Evolutionary conservation across 2,329 filamentous ascomycete species (phyloP).

Genomic region (Penicillium verrucosum): DNA sequence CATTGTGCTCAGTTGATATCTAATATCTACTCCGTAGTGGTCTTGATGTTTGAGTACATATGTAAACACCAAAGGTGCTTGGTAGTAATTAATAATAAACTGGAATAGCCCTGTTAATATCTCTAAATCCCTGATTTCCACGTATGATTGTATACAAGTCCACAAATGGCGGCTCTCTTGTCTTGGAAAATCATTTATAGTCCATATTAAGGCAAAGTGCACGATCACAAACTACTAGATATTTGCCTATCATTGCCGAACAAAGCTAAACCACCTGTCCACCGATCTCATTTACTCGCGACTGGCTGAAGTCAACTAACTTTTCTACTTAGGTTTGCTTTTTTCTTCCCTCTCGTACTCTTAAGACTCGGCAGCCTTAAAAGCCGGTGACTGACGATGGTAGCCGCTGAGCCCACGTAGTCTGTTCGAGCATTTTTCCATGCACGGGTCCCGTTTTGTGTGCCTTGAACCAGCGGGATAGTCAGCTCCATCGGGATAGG

Average conservation of each 20-base stretch:
- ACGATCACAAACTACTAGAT: not conserved
- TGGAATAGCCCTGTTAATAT: not conserved
- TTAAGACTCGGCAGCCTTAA: not conserved
- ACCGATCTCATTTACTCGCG: not conserved
- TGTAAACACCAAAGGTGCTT: not conserved
- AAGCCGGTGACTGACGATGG: conserved; percentile 2
- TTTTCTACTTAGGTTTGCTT: not conserved
- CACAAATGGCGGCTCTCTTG: not conserved
- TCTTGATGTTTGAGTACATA: not conserved
- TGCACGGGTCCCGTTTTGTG: not conserved
- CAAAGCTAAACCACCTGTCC: too few relatives aligned
- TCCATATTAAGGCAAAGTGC: not conserved
- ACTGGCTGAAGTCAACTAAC: not conserved
- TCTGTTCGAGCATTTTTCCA: not conserved
- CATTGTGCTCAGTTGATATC: not conserved
- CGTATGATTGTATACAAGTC: not conserved
- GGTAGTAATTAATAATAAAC: not conserved
- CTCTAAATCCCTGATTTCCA: not conserved
- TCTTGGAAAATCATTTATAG: not conserved
- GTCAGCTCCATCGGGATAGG: not conserved
- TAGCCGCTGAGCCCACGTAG: not conserved
- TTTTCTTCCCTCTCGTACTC: not conserved
- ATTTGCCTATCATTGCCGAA: not conserved
- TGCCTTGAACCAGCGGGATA: not conserved
- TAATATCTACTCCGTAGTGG: not conserved